Evolutionary conservation across 2,329 filamentous ascomycete genomes (phyloP).

Genomic region (Tolypocladium ophioglossoides): DNA sequence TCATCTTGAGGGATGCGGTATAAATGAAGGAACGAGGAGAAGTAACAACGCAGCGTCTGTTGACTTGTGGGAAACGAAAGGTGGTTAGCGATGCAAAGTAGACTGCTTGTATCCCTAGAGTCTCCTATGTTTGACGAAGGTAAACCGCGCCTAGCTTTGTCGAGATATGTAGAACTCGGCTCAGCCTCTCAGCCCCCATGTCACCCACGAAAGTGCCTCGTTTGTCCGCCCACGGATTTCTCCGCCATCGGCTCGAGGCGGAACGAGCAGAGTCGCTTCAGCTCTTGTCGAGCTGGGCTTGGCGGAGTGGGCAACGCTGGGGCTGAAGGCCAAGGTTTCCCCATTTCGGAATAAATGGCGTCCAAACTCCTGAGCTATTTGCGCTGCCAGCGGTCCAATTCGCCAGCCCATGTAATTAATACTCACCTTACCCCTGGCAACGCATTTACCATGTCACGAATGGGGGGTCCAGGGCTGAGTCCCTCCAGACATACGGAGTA

Average conservation of each 20-base stretch:
- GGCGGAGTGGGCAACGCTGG: neutral
- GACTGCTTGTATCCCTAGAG: too few species aligned
- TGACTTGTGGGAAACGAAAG: neutral
- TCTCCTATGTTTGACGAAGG: neutral
- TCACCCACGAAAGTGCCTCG: neutral
- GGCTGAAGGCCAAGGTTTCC: neutral
- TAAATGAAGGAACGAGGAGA: neutral
- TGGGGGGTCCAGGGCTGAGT: neutral
- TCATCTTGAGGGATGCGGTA: constrained; percentile 9
- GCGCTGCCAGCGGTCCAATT: neutral
- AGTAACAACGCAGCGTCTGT: neutral
- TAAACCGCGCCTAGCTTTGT: neutral
- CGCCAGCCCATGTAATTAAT: neutral
- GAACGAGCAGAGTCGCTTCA: neutral
- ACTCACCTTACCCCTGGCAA: neutral
- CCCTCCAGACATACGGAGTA: too few species aligned
- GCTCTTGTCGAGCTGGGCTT: neutral
- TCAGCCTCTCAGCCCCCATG: neutral
- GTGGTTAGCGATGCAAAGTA: too few species aligned
- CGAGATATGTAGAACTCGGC: neutral
- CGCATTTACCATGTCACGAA: neutral
- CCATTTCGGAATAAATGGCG: neutral
- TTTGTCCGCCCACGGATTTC: neutral
- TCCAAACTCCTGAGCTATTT: neutral
- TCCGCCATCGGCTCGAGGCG: neutral